Evolutionary conservation across 305 asterid genomes (phyloP), one percentile per base, ranked within the genome.

Genomic region (Solanum chacoense): DNA sequence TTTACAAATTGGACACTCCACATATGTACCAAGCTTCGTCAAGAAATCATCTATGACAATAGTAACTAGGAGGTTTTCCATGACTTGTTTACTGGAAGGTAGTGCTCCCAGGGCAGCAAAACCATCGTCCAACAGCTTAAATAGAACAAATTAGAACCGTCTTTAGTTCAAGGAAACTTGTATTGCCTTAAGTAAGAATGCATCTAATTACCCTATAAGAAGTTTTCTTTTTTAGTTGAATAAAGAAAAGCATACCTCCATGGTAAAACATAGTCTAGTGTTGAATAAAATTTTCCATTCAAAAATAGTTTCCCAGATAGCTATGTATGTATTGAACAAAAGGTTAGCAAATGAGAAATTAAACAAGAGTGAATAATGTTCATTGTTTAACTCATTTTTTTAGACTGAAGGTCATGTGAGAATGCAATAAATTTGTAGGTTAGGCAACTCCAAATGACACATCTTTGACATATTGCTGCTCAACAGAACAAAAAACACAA

Each of bases 81-180:
- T 98, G 3, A 95, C 97, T 90, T 95, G 95, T 89, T 95, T 97
- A 89, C 98, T 97, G 31, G 99, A 98, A 45, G 99, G 99, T 77
- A 98, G 99, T 71, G 81, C 97, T 93, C 95, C 92, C 75, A 98
- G 98, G 91, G 88, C 96, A 72, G 92, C 95, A 31, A 94, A 91
- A 89, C 91, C 96, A 31, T 35, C 71, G 1, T 93, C 95, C 76
- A 96, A 91, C 90, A 95, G 77, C 99, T 97, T 50, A 29, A 76
- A 87, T 83, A 55, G 87, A 85, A 42, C 50, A 86, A 92, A 86
- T 55, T 45, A 59, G 59, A 85, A 78, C 31, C 13, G 34, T 88
- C 24, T 79, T 87, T 77, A 89, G 37, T 65, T 90, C 72, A 79
- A 87, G 38, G 83, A 69, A 18, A 29, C 63, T 73, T 73, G 45